Base-by-base conservation (phyloP, 2,329 filamentous ascomycete genomes). In the Ophiostoma fasciatum region DNA sequence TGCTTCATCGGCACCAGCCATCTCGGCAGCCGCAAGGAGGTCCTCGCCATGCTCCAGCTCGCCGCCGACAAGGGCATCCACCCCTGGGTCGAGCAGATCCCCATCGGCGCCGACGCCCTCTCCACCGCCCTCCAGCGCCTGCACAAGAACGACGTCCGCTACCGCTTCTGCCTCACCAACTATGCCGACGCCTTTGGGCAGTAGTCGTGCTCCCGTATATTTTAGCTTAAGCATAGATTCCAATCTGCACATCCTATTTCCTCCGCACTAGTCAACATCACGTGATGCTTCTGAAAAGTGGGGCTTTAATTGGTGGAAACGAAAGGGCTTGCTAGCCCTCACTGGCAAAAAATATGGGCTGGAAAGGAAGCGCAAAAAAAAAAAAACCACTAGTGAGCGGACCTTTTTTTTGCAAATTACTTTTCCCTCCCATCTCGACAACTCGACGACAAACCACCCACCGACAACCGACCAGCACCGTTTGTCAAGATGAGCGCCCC, bases 131-230 rank as follows among this genome's bases (percentile, higher is more conserved):
- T 88, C 49, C 61, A 71, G 49, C 70, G 75, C 47, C 68, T 90
- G 47, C 65, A 75, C 46, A 76, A 74, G 49, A 78, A 74, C 48
- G 76, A 78, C 48, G 74, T 87, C 15, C 67, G 67, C 43, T 90
- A 85, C 56, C 69, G 83, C 45, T 82, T 82, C 53, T 82, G 79
- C 44, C 64, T 88, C 59, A 75, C 74, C 33, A 66, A 71, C 46
- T 84, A 73, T 48, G 76, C 79, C 47, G 71, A 80, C 54, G 71
- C 60, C 4, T 83, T 84, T 51, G 74, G 72, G 25, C 53, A 60
- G 19, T 68, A 47, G 25, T 13, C n/a, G n/a, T n/a, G n/a, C n/a
- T n/a, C n/a, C n/a, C n/a, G n/a, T n/a, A n/a, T n/a, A n/a, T n/a
- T n/a, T n/a, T n/a, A n/a, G n/a, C n/a, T n/a, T n/a, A n/a, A n/a